Base-by-base conservation (phyloP, 495 filamentous ascomycete species). In the Bacidia rubella region DNA sequence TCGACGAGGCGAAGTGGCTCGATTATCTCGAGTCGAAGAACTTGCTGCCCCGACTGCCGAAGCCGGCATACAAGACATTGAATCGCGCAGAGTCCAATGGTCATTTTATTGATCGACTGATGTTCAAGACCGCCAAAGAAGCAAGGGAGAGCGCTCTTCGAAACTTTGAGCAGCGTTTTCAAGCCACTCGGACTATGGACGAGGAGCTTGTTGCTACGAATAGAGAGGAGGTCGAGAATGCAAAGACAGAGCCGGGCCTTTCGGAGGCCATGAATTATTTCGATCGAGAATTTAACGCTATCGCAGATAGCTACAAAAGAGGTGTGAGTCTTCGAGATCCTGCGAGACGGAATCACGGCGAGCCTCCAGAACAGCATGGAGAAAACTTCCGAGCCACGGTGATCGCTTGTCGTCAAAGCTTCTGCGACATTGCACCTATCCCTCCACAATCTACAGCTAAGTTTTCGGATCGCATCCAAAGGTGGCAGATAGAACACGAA, bases 81-180 rank as follows among this genome's bases (percentile, higher is more conserved):
- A 61, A 60, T 11, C 62, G 60, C 10, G 62, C 58, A 11, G 71
- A 74, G n/a, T 20, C 17, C 11, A 67, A 66, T 1, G 68, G 71
- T 0, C 75, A 83, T 57, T 78, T 93, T 42, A 74, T 89, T 47
- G 89, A 95, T 62, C 76, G 78, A 26, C 68, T 96, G 24, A 80
- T 80, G 52, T 87, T 87, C 50, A 57, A 64, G 0, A 72, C 87
- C 2, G 74, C 81, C 2, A 65, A 63, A 12, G 67, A 69, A 0
- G 74, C 80, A 22, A 67, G 76, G 11, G 58, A 76, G 10, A 62
- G 60, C 1, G 77, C 81, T 7, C 64, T 80, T 0, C 59, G 59
- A 15, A 66, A 74, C 7, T 68, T 78, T 1, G 54, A 78, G 21
- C 53, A 60, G 2, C 50, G 60, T 1, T 74, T 77, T 47, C 55